Conservation (phyloP, 106 monocot genomes). For the Dendrobium chrysotoxum region DNA sequence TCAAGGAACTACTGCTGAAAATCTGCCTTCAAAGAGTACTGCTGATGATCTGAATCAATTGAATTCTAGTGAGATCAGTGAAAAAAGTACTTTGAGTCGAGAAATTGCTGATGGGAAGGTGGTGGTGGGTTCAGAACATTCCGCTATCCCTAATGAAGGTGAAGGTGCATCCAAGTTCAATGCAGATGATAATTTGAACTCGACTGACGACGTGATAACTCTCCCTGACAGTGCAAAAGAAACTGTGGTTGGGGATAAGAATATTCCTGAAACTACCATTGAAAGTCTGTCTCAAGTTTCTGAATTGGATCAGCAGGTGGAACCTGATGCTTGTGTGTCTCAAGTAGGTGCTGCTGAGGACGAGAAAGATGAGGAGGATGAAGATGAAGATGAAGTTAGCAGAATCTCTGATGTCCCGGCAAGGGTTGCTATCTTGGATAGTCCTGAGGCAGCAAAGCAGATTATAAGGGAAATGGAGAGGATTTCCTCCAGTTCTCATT, state of each 20-base stretch:
- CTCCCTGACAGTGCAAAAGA: conserved; percentile 11
- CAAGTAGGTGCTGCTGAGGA: conserved; percentile 8
- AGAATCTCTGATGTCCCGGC: conserved; percentile 27
- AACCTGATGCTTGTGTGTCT: conserved; percentile 16
- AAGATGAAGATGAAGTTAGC: conserved; percentile 38
- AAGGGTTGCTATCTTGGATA: conserved; percentile 52
- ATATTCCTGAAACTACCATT: not conserved
- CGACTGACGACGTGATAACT: conserved; percentile 3
- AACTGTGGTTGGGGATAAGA: not conserved
- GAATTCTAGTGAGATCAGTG: not conserved
- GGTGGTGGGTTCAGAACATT: conserved; percentile 1
- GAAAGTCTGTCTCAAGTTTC: not conserved
- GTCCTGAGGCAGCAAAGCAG: conserved; percentile 41
- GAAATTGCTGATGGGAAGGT: not conserved
- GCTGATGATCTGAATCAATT: conserved; percentile 1
- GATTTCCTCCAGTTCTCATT: conserved; percentile 19
- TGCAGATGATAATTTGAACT: conserved; percentile 6
- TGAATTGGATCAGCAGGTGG: conserved; percentile 3
- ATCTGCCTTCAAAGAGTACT: not conserved
- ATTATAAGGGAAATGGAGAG: conserved; percentile 53
- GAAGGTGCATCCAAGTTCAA: not conserved
- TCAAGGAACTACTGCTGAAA: not conserved
- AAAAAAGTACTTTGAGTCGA: not conserved
- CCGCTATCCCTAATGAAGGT: not conserved
- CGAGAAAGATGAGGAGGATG: conserved; percentile 19